Evolutionary conservation across 2,329 filamentous ascomycete species (phyloP).

Genomic region (Fusarium sp.): DNA sequence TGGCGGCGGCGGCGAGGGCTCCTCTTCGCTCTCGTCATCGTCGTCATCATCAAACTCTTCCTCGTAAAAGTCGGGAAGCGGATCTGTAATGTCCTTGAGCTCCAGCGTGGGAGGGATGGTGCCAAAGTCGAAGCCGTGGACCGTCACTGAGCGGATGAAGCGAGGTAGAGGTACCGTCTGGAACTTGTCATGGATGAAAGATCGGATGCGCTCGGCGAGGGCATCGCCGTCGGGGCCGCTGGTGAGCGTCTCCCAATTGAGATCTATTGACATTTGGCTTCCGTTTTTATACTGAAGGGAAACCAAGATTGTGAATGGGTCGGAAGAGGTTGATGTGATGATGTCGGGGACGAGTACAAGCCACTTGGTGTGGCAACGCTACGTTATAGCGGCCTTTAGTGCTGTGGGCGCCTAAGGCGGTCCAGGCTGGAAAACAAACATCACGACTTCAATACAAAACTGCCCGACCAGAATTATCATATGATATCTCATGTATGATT

Average conservation of each 20-base stretch:
- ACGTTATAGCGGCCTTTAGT: conserved; percentile 20
- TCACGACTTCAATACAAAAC: not conserved
- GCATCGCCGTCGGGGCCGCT: conserved; percentile 84
- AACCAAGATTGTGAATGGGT: not conserved
- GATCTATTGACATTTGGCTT: conserved; percentile 86
- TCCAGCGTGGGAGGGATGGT: conserved; percentile 82
- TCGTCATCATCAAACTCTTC: conserved; percentile 67
- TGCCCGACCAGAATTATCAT: not conserved
- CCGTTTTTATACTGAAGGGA: not conserved
- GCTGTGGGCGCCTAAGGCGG: not conserved
- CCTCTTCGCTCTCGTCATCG: conserved; percentile 51
- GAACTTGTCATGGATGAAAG: conserved; percentile 95
- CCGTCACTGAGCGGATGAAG: conserved; percentile 95
- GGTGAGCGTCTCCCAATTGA: conserved; percentile 94
- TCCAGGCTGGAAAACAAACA: not conserved
- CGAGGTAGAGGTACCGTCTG: conserved; percentile 89
- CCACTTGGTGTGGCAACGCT: not conserved
- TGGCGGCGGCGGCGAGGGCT: conserved; percentile 29
- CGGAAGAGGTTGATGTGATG: conserved; percentile 24
- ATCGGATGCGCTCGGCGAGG: conserved; percentile 84
- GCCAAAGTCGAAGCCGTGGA: conserved; percentile 94
- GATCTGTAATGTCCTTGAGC: conserved; percentile 96
- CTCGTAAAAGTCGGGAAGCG: conserved; percentile 95
- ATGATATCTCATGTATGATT: not conserved
- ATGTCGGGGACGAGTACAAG: not conserved